A percentile compares a stretch with the other conserved stretches of the same genome.
Evolutionary conservation across 208 protist species (phyloP).

Genomic region (Novymonas esmeraldas): DNA sequence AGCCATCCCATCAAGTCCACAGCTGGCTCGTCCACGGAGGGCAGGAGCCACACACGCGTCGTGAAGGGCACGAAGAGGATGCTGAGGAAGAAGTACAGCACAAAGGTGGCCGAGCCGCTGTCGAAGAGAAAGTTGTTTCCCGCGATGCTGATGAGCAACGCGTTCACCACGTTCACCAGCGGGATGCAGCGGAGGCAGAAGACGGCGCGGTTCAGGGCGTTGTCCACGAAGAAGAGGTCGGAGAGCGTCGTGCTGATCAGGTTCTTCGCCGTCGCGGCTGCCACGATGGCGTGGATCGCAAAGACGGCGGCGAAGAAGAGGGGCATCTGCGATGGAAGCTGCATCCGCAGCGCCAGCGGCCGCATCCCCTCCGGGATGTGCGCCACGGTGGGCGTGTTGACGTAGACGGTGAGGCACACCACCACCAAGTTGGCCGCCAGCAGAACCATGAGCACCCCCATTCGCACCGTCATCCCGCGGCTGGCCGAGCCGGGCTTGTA

Average conservation of each 20-base stretch:
- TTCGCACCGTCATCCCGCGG: constrained; percentile 56
- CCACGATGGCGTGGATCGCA: constrained; percentile 55
- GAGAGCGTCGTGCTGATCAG: constrained; percentile 57
- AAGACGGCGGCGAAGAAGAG: constrained; percentile 65
- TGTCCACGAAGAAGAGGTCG: constrained; percentile 66
- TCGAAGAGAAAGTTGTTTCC: constrained; percentile 79
- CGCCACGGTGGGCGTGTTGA: constrained; percentile 39
- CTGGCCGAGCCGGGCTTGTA: constrained; percentile 46
- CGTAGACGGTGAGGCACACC: constrained; percentile 38
- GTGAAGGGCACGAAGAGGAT: constrained; percentile 75
- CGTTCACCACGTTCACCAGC: constrained; percentile 74
- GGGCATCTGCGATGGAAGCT: constrained; percentile 54
- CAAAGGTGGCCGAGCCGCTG: constrained; percentile 42
- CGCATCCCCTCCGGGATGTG: constrained; percentile 24
- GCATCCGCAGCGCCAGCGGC: constrained; percentile 43
- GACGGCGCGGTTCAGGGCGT: constrained; percentile 63
- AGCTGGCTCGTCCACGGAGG: constrained; percentile 74
- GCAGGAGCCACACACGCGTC: constrained; percentile 78
- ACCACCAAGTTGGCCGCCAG: constrained; percentile 49
- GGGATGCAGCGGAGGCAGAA: constrained; percentile 74
- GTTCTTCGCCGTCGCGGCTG: constrained; percentile 41
- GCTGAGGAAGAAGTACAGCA: constrained; percentile 63
- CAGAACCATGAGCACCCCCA: constrained; percentile 50
- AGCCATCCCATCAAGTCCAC: constrained; percentile 61
- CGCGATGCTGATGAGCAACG: constrained; percentile 60